Conservation (phyloP, 352 stramenopile genomes). For the Pythium guiyangense region DNA sequence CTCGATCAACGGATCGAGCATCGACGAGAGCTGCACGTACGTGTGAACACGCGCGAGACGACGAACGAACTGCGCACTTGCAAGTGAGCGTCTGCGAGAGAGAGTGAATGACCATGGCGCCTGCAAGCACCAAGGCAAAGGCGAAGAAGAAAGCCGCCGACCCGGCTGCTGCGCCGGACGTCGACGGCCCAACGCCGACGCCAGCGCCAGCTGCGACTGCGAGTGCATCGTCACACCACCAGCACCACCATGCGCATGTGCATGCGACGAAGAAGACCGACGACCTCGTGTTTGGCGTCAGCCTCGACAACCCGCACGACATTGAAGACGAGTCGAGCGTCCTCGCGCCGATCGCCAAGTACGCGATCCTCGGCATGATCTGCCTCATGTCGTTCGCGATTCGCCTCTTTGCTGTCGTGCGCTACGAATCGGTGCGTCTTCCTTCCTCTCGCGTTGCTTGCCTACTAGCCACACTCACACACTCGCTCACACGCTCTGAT, state of each 20-base stretch:
- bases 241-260: too few relatives aligned
- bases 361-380: constrained; percentile 90
- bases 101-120: constrained; percentile 24
- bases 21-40: background rate
- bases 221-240: constrained; percentile 2
- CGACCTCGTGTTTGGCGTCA: constrained; percentile 53
- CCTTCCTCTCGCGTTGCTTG: too few relatives aligned
- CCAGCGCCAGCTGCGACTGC: background rate
- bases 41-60: background rate
- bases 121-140: constrained; percentile 30
- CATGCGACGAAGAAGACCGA: constrained; percentile 7
- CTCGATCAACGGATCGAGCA: background rate
- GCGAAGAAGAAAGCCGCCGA: constrained; percentile 39
- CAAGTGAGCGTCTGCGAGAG: too few relatives aligned
- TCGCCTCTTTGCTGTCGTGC: constrained; percentile 90
- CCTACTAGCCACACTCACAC: background rate
- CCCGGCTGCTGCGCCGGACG: constrained; percentile 13
- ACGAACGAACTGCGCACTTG: background rate
- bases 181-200: constrained; percentile 8
- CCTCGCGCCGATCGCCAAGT: constrained; percentile 82
- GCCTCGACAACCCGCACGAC: constrained; percentile 48
- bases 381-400: constrained; percentile 92
- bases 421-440: constrained; percentile 87
- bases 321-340: constrained; percentile 69
- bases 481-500: background rate